A percentile compares a stretch with the other conserved stretches of the same genome.
Evolutionary conservation across 2,329 filamentous ascomycete genomes (phyloP).

Genomic region (Botrytis fragariae): DNA sequence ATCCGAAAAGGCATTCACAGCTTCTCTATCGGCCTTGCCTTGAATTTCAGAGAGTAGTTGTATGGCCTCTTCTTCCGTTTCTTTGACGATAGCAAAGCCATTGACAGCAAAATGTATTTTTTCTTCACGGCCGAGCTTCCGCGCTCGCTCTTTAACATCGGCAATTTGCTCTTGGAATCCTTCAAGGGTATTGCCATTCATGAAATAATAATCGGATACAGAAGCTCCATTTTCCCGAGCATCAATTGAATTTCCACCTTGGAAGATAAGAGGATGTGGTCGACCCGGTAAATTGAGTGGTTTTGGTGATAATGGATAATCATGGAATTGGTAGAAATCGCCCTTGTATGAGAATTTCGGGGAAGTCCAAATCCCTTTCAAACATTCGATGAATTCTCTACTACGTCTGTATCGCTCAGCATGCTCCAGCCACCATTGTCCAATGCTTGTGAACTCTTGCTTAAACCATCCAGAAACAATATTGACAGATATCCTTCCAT

Average conservation of each 20-base stretch:
- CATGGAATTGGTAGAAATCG: conserved; percentile 53
- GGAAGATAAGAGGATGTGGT: conserved; percentile 52
- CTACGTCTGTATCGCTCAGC: conserved; percentile 49
- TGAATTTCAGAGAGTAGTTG: conserved; percentile 51
- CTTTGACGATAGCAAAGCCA: conserved; percentile 49
- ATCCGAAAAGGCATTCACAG: conserved; percentile 49
- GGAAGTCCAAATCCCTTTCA: conserved; percentile 51
- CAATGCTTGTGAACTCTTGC: conserved; percentile 50
- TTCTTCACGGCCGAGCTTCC: conserved; percentile 44
- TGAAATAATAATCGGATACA: conserved; percentile 53
- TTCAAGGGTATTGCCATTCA: conserved; percentile 55
- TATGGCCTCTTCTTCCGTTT: conserved; percentile 51
- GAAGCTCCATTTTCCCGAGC: conserved; percentile 49
- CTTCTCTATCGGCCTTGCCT: conserved; percentile 51
- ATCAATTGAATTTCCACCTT: conserved; percentile 52
- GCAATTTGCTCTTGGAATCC: conserved; percentile 50
- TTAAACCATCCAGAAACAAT: conserved; percentile 55
- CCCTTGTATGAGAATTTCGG: conserved; percentile 50
- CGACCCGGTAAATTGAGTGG: conserved; percentile 45
- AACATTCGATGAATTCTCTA: conserved; percentile 50
- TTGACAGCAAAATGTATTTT: conserved; percentile 51
- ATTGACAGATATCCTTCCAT: conserved; percentile 52
- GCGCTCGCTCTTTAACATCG: conserved; percentile 48
- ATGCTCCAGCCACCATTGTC: conserved; percentile 55
- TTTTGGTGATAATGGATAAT: conserved; percentile 51